Base-by-base conservation (phyloP, 2,329 filamentous ascomycete genomes). In the Monilinia fructicola region DNA sequence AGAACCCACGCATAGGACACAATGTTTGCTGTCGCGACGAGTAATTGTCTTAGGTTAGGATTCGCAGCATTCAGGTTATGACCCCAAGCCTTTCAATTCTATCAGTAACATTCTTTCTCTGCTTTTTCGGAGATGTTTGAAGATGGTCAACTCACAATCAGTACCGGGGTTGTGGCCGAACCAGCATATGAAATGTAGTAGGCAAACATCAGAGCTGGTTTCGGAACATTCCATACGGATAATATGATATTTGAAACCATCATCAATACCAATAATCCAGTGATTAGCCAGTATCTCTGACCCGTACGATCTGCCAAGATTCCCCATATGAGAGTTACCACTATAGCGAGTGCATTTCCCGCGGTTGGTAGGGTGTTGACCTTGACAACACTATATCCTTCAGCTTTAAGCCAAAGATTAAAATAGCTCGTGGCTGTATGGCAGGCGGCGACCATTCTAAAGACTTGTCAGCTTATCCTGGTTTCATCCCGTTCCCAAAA, bases 381-480 rank as follows among this genome's bases (percentile, higher is more conserved):
- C 21, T 63, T 28, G 4, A 26, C 28, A 26, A 63, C 60, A 42
- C 48, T 63, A 26, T 63, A 63, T 28, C 48, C 48, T 23, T 16
- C 60, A 18, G 60, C 31, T 40, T 54, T 53, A 7, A 63, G 50
- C 60, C 60, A 63, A 21, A 63, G 50, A 31, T 40, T 54, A 14
- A 63, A 54, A n/a, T 63, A 54, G 26, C n/a, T 63, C 23, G 60
- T 53, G 26, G 58, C 44, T 5, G 60, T 26, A 18, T 63, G 60
- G 60, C 48, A 63, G 16, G 38, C 21, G 16, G 38, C 55, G n/a
- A 59, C 26, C 55, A 46, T 59, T 16, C 55, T 58, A 21, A 11
- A 40, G 3, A 2, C 14, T 26, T n/a, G 11, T 50, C 40, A 42
- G 35, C 26, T 44, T 44, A 10, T 9, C 9, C 44, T 4, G 4